A percentile compares a stretch with the other conserved stretches of the same genome.
Evolutionary conservation across 805 yeast species (phyloP).

Genomic region (Suhomyces sp.): DNA sequence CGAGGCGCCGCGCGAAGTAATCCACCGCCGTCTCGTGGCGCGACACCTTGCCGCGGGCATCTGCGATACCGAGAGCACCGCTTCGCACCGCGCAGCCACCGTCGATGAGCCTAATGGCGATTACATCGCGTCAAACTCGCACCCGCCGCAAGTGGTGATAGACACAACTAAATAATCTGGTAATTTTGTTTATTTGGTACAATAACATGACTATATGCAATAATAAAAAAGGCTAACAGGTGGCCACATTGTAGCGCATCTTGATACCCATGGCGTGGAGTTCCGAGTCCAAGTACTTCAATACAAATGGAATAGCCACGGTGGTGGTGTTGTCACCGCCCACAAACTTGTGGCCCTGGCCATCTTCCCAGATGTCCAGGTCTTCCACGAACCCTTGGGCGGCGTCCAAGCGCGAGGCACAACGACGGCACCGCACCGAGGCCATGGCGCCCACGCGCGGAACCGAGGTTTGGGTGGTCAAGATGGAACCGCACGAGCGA

Average conservation of each 20-base stretch:
- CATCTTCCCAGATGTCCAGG: conserved; percentile 93
- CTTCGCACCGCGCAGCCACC: conserved; percentile 45
- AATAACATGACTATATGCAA: background rate
- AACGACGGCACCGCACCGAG: conserved; percentile 81
- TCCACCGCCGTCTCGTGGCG: conserved; percentile 15
- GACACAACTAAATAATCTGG: background rate
- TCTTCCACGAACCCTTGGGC: conserved; percentile 55
- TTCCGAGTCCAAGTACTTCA: conserved; percentile 92
- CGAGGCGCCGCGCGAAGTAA: conserved; percentile 12
- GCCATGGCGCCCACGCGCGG: conserved; percentile 86
- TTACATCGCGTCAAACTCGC: conserved; percentile 19
- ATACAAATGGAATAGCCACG: conserved; percentile 93
- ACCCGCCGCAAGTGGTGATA: conserved; percentile 6
- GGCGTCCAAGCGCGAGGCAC: conserved; percentile 70
- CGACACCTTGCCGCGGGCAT: conserved; percentile 25
- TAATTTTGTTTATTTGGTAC: background rate
- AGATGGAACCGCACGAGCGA: conserved; percentile 87
- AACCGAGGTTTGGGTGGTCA: conserved; percentile 86
- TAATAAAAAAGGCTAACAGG: background rate
- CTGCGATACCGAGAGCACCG: conserved; percentile 39
- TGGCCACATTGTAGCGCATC: conserved; percentile 76
- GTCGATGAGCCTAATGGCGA: conserved; percentile 68
- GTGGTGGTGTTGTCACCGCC: conserved; percentile 96
- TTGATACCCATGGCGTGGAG: conserved; percentile 97
- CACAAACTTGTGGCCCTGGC: conserved; percentile 83